A percentile compares a stretch with the other conserved stretches of the same genome.
phyloP scores from a whole-genome alignment of 345 rosid species.

The Eutrema japonicum region DNA sequence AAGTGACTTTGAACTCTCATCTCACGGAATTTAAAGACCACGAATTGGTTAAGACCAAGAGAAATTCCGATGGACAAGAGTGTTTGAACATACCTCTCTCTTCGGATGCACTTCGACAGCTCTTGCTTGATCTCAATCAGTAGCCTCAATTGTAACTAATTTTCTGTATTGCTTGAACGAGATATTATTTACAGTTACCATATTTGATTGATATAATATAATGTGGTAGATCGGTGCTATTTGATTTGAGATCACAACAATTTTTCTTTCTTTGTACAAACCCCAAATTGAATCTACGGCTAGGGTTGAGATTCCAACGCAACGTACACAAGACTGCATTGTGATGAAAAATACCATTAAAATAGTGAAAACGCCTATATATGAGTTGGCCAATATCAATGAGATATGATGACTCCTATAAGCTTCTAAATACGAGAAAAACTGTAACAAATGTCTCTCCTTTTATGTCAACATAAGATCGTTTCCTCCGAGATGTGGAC shows the following conservation, averaged over 20 bases:
- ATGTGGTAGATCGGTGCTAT: background rate
- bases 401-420: constrained; percentile 35
- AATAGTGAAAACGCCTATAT: constrained; percentile 32
- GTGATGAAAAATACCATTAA: constrained; percentile 22
- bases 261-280: constrained; percentile 23
- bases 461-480: constrained; percentile 80
- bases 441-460: constrained; percentile 10
- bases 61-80: constrained; percentile 84
- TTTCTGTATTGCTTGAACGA: background rate
- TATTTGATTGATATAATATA: constrained; percentile 1
- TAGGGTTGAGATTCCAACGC: constrained; percentile 1
- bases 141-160: constrained; percentile 22
- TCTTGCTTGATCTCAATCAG: constrained; percentile 64
- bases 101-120: constrained; percentile 64
- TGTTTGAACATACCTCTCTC: constrained; percentile 81
- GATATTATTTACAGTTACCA: background rate
- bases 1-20: constrained; percentile 84
- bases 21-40: constrained; percentile 95
- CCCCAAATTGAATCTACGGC: constrained; percentile 14
- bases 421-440: constrained; percentile 31
- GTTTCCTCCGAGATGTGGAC: constrained; percentile 71
- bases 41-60: constrained; percentile 79
- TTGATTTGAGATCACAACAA: background rate
- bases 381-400: constrained; percentile 31
- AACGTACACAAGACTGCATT: constrained; percentile 24